Evolutionary conservation across 2,329 filamentous ascomycete genomes (phyloP).

Genomic region (Xylariomycetidae sp.): DNA sequence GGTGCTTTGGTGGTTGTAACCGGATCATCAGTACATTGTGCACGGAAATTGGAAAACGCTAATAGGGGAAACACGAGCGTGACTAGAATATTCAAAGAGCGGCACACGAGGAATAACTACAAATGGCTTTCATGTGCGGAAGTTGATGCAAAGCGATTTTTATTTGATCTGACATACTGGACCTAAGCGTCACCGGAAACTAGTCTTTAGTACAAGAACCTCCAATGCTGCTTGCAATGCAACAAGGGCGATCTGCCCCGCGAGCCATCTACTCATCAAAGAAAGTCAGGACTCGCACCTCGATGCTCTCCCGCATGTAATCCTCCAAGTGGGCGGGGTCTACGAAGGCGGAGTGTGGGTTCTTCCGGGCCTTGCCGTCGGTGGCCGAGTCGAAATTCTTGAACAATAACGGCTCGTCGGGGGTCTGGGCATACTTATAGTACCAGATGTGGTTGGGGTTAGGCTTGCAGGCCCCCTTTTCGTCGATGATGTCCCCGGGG

Average conservation of each 20-base stretch:
- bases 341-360: background rate
- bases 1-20: no score
- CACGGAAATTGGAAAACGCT: no score
- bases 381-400: slow-evolving; percentile 1
- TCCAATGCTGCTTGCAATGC: background rate
- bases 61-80: no score
- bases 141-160: no score
- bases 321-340: background rate
- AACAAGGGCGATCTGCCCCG: background rate
- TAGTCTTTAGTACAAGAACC: no score
- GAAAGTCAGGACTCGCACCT: slow-evolving; percentile 1
- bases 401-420: slow-evolving; percentile 1
- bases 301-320: slow-evolving; percentile 1
- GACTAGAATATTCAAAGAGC: no score
- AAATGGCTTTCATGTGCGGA: no score
- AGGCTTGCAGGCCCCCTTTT: slow-evolving; percentile 1
- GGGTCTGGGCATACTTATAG: slow-evolving; percentile 1
- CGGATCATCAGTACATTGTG: no score
- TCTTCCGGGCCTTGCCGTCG: slow-evolving; percentile 1
- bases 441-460: slow-evolving; percentile 1
- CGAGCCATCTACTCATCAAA: background rate
- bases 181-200: no score
- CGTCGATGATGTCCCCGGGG: slow-evolving; percentile 1
- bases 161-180: no score
- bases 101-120: no score